These are phyloP conservation scores for Aspergillus calidoustus DNA, from an alignment of 2,329 filamentous ascomycete species.

Conservation along the genomic window DNA sequence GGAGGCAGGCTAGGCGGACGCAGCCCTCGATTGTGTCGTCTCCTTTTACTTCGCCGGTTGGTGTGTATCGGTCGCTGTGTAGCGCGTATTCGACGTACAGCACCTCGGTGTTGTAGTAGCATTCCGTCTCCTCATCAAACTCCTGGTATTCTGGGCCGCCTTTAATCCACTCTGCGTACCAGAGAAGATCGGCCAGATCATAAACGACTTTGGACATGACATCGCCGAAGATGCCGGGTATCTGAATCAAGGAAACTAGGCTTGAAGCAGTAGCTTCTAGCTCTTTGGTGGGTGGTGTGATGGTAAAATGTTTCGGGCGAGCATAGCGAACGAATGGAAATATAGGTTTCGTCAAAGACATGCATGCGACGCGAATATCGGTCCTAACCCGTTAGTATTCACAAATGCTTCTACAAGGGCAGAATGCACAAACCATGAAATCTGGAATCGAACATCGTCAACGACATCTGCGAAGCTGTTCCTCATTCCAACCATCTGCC, in stretches of 20 bases:
- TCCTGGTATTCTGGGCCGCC: conserved; percentile 31
- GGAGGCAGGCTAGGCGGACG: conserved; percentile 41
- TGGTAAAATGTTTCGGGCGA: conserved; percentile 36
- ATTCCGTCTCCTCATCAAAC: conserved; percentile 42
- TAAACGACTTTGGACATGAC: conserved; percentile 38
- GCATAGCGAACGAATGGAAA: conserved; percentile 43
- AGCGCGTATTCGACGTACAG: conserved; percentile 45
- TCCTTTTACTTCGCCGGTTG: conserved; percentile 37
- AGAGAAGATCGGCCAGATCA: conserved; percentile 40
- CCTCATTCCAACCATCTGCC: conserved; percentile 45
- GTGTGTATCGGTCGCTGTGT: conserved; percentile 42
- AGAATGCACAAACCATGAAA: conserved; percentile 40
- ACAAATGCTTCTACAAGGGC: too few species aligned
- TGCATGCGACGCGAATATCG: conserved; percentile 46
- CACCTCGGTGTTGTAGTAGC: conserved; percentile 48
- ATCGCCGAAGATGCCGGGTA: conserved; percentile 41
- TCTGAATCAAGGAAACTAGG: conserved; percentile 37
- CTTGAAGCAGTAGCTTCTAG: conserved; percentile 37
- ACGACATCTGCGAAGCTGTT: conserved; percentile 44
- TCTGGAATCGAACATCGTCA: conserved; percentile 44
- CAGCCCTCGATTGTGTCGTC: conserved; percentile 45
- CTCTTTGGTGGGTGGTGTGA: conserved; percentile 37
- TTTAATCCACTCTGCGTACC: conserved; percentile 45
- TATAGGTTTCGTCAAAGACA: conserved; percentile 43
- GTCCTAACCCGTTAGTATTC: conserved; percentile 34